A percentile compares a stretch with the other conserved stretches of the same genome.
Conservation (phyloP, 1,284 basidiomycete genomes). For the Heterobasidion irregulare region DNA sequence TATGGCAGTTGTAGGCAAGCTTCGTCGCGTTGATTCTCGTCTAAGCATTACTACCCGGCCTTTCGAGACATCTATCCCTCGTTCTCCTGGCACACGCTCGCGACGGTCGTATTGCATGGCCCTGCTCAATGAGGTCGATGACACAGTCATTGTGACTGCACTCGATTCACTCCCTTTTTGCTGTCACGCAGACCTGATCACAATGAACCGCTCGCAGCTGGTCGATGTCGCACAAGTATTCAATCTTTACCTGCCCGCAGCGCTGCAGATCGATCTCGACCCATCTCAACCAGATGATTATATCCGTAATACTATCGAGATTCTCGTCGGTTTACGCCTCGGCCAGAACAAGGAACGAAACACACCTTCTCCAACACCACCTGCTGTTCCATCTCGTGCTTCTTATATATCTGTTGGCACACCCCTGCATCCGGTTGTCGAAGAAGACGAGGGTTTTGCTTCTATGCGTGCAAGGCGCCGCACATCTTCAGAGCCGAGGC, state of each 20-base stretch:
- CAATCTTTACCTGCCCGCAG: slow-evolving; percentile 38
- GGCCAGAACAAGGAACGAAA: not conserved
- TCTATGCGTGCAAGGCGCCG: not conserved
- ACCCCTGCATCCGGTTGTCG: not conserved
- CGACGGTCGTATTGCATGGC: slow-evolving; percentile 22
- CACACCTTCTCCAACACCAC: not conserved
- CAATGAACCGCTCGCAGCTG: slow-evolving; percentile 40
- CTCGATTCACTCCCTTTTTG: slow-evolving; percentile 44
- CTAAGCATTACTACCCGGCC: not conserved
- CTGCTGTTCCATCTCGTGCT: not conserved
- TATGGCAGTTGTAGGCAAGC: not conserved
- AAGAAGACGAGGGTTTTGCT: not conserved
- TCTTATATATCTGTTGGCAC: not conserved
- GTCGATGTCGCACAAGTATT: slow-evolving; percentile 34
- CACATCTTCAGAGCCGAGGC: not conserved
- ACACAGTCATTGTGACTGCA: slow-evolving; percentile 49
- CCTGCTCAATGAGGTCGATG: slow-evolving; percentile 34
- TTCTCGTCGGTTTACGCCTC: slow-evolving; percentile 38
- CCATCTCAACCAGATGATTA: slow-evolving; percentile 21
- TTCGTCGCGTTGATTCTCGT: not conserved
- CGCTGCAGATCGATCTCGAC: slow-evolving; percentile 33
- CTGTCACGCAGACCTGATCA: slow-evolving; percentile 52
- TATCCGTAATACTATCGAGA: slow-evolving; percentile 39
- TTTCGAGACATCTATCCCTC: not conserved
- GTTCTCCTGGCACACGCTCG: slow-evolving; percentile 7